Evolutionary conservation across 257 asterid genomes (phyloP).

Genomic region (Solanum corneliomulleri): DNA sequence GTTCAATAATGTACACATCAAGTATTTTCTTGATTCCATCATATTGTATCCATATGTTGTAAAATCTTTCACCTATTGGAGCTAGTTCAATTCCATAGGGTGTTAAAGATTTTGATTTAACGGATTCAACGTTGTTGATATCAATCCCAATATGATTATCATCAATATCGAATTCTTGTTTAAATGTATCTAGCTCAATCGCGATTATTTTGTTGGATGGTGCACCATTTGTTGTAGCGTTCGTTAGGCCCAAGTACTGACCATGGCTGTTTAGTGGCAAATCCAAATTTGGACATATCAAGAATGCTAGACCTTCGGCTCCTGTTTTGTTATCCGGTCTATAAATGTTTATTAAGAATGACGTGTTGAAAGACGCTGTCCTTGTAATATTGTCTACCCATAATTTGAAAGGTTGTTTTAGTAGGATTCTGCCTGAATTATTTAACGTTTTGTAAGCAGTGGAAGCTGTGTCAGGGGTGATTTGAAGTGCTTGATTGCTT

Average conservation of each 20-base stretch:
- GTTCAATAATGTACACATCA: conserved; percentile 20
- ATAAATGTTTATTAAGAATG: conserved; percentile 11
- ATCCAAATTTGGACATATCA: conserved; percentile 14
- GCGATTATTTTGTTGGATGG: conserved; percentile 11
- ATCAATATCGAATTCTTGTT: conserved; percentile 19
- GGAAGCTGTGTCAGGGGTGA: conserved; percentile 44
- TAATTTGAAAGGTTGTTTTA: conserved; percentile 24
- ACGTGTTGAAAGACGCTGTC: conserved; percentile 18
- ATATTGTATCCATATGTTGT: conserved; percentile 30
- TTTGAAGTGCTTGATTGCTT: conserved; percentile 48
- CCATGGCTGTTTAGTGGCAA: conserved; percentile 21
- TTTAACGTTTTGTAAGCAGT: background rate
- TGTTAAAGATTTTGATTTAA: background rate
- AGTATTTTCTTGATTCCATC: conserved; percentile 22
- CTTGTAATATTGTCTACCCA: conserved; percentile 20
- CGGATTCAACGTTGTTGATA: conserved; percentile 13
- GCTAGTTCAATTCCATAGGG: conserved; percentile 13
- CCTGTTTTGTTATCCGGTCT: background rate
- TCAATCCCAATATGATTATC: conserved; percentile 25
- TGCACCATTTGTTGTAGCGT: background rate
- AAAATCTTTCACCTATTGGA: background rate
- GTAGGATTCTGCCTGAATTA: conserved; percentile 40
- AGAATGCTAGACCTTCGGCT: conserved; percentile 24
- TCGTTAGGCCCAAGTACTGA: conserved; percentile 27
- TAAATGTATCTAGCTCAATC: conserved; percentile 22